Base-by-base conservation (phyloP, 345 rosid genomes). In the Pugionium dolabratum region DNA sequence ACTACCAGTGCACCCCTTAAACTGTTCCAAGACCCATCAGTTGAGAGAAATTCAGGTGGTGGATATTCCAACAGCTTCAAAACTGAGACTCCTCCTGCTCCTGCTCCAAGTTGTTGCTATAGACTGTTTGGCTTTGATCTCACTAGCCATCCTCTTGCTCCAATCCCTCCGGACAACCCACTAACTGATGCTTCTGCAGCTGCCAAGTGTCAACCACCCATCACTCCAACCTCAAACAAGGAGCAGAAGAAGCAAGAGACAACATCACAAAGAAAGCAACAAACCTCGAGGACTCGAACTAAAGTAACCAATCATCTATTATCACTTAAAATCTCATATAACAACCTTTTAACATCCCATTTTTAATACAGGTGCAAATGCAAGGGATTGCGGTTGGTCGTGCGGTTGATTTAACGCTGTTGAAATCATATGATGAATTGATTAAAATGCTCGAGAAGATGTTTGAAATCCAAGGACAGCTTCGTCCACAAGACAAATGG, bases 311-410 rank as follows among this genome's bases (percentile, higher is more conserved):
- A 18, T 18, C 18, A 18, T 18, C 18, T 18, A 18, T 18, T 18
- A 18, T 18, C 18, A 18, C 18, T 18, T 18, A 18, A 18, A 18
- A 18, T 18, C 18, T 18, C 18, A 18, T 58, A 9, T 18, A 39
- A 2, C 37, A 31, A 18, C 18, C 18, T 18, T 18, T 18, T 18
- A 18, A 18, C 18, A 18, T 18, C 18, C 18, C 18, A 18, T 18
- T 36, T 56, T 27, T 3, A 41, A 2, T 7, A 41, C 66, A 88
- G 95, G 91, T 85, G 59, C 87, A 84, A 74, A 88, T 88, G 95
- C 87, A 84, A 75, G 95, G 91, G 51, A 75, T 77, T 18, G 89
- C 88, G 11, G 89, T 86, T 55, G 91, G 91, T 5, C 87, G 91
- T 18, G 89, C 95, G 8, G 81, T 86, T 29, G 91, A 88, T 71